phyloP scores from a whole-genome alignment of 2,329 filamentous ascomycete species.

The Tolypocladium sp. region DNA sequence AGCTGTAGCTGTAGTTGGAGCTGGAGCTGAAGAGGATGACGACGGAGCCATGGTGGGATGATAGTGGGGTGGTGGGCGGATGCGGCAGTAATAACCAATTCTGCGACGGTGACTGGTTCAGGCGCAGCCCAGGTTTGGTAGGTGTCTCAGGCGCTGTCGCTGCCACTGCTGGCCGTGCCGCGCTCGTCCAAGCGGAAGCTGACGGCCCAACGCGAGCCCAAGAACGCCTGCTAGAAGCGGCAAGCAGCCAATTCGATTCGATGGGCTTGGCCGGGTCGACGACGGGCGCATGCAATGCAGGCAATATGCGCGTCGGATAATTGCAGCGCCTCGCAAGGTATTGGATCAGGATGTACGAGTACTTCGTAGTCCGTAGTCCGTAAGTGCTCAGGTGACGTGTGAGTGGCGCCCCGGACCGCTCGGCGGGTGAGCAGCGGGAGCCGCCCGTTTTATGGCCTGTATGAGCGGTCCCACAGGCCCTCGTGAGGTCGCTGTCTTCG shows the following conservation, averaged over 20 bases:
- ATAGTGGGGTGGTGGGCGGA: neutral
- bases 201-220: neutral
- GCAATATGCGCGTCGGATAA: neutral
- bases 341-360: neutral
- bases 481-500: neutral
- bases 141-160: neutral
- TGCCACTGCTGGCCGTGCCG: neutral
- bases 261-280: neutral
- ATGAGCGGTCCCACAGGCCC: neutral
- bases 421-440: neutral
- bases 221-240: neutral
- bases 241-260: neutral
- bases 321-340: neutral
- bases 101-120: neutral
- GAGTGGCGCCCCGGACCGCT: neutral
- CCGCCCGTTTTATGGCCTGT: conserved; percentile 4
- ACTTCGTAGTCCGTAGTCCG: too few relatives aligned
- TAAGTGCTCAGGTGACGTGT: neutral
- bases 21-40: conserved; percentile 9
- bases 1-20: conserved; percentile 4
- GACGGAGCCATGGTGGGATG: conserved; percentile 9
- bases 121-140: neutral
- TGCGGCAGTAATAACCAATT: neutral
- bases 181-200: neutral
- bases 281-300: neutral